Conservation (phyloP, 345 rosid genomes). For the Fremontodendron californicum region DNA sequence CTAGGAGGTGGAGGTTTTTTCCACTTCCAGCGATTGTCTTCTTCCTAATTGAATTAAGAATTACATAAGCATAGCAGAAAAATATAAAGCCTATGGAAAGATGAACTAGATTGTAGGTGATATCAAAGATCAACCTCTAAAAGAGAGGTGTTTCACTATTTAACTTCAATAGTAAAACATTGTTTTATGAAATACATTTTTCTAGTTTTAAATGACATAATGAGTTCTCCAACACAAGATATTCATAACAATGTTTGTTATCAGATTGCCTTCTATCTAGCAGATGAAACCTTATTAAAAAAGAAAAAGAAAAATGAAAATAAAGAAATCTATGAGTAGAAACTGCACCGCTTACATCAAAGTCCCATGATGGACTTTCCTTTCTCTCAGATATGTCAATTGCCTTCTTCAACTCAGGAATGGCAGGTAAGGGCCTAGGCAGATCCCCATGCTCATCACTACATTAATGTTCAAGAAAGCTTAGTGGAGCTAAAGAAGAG, state of each 20-base stretch:
- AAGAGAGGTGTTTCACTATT: neutral
- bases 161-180: neutral
- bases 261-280: neutral
- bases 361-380: slow-evolving; percentile 51
- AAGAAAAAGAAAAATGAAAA: neutral
- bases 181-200: neutral
- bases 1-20: slow-evolving; percentile 46
- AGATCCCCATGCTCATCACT: slow-evolving; percentile 55
- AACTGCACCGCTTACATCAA: slow-evolving; percentile 32
- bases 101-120: neutral
- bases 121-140: neutral
- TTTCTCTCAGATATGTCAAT: slow-evolving; percentile 42
- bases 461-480: slow-evolving; percentile 34
- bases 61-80: neutral
- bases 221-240: neutral
- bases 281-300: neutral
- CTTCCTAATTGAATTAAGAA: slow-evolving; percentile 34
- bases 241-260: neutral
- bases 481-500: neutral
- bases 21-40: slow-evolving; percentile 52
- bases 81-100: neutral
- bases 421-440: slow-evolving; percentile 45
- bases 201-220: neutral
- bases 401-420: slow-evolving; percentile 46
- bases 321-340: neutral